Base-by-base conservation (phyloP, 2,329 filamentous ascomycete species). In the Cryphonectria nitschkei region DNA sequence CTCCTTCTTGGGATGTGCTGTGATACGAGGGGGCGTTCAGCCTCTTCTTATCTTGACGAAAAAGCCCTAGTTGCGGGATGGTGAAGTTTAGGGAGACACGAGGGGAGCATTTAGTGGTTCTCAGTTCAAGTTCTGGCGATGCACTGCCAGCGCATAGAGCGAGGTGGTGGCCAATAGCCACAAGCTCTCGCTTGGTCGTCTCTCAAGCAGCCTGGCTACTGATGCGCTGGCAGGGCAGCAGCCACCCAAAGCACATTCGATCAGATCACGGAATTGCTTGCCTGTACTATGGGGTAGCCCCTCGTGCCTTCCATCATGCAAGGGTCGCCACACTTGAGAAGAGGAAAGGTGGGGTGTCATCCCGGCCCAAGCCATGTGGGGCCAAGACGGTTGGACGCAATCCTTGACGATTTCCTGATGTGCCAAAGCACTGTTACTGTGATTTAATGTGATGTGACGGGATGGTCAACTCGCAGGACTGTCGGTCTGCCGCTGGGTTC, bases 81-180 rank as follows among this genome's bases (percentile, higher is more conserved):
- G 52, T 26, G 26, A 29, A 58, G 22, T 2, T n/a, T 22, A 34
- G 58, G 9, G 29, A 39, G 26, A 39, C n/a, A 56, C 56, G 50
- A 39, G 37, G 34, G 37, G 46, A 54, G 26, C 19, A 65, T 64
- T 56, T 54, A 67, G 43, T 71, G 70, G 63, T n/a, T 34, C 43
- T 41, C 68, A 29, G 46, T 69, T 32, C 41, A 46, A 52, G 56
- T 16, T 16, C n/a, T 58, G 34, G 39, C 46, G 64, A 66, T 65
- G 70, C 63, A 68, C 63, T 69, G 70, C 70, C 70, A 72, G 67
- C 70, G 70, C 70, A 72, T 70, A 52, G 41, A 62, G 19, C 52
- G 16, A 32, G 68, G 32, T 41, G 46, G 41, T 60, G 43, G 29
- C 70, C 62, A 71, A 69, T 71, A 43, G 58, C 3, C 29, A 52